phyloP scores from a whole-genome alignment of 306 rosid genomes.

The Alnus glutinosa region DNA sequence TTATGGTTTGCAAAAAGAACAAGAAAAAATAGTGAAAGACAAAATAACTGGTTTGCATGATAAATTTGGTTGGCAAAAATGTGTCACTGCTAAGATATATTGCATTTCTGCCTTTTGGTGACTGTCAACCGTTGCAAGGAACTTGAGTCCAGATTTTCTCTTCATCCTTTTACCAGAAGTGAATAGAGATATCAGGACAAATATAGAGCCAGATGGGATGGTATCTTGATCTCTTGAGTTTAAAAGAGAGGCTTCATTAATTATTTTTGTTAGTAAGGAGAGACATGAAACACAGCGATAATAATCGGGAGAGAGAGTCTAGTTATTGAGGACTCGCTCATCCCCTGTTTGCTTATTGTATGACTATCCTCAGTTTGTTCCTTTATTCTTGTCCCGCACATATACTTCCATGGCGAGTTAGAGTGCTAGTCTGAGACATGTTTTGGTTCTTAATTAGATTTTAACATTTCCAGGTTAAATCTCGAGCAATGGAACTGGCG shows the following conservation, averaged over 20 bases:
- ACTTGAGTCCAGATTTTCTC: background rate
- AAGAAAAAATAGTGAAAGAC: background rate
- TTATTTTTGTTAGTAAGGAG: background rate
- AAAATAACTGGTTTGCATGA: background rate
- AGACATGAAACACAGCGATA: background rate
- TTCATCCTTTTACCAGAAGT: background rate
- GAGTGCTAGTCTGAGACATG: background rate
- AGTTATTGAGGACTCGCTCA: background rate
- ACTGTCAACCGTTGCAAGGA: background rate
- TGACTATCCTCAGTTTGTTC: background rate
- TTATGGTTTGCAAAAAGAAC: background rate
- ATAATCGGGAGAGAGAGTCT: background rate
- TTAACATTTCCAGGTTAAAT: constrained; percentile 57
- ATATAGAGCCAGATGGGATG: background rate
- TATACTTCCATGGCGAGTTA: background rate
- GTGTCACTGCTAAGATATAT: background rate
- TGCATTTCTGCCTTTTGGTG: background rate
- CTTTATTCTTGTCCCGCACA: background rate
- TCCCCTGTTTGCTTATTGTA: background rate
- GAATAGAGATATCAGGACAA: background rate
- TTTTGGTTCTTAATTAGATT: constrained; percentile 13
- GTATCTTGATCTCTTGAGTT: background rate
- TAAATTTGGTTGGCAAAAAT: too few relatives aligned
- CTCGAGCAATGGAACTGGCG: constrained; percentile 68
- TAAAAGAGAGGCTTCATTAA: background rate